Evolutionary conservation across 2,329 filamentous ascomycete species (phyloP), one percentile per base, ranked within the genome.

Genomic region (Fusarium mangiferae): DNA sequence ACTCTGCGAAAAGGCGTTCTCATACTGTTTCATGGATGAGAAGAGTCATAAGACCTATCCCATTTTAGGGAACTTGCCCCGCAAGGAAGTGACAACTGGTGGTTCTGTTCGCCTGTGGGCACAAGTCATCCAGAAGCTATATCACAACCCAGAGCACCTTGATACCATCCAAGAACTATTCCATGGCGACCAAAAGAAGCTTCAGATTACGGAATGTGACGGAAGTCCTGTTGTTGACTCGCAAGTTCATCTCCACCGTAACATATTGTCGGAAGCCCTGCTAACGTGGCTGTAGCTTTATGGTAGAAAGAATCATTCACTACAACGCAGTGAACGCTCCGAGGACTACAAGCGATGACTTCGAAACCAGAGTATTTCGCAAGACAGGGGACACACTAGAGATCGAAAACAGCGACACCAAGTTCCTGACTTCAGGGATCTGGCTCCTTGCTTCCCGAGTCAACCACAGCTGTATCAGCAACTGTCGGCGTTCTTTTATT

Each of bases 1-100:
- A 1, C 73, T 90, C 3, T 90, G 87, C 52, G 88, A 90, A 67
- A 90, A 90, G 68, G 87, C 88, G 0, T 89, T 90, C 72, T 78
- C 78, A 1, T 83, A 88, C 74, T 80, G 69, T 26, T 84, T 80
- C 48, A 72, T 67, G 7, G 62, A 61, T 39, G 77, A 13, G 14
- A 28, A 22, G 5, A 18, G 12, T 14, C 14, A 48, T 6, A 11
- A 26, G 9, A 15, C 6, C 74, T 7, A 72, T 75, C 14, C 73
- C 3, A 35, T 59, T 12, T 56, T 87, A 49, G 75, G 87, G 22
- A 84, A 87, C 62, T 6, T 78, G 7, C 74, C 81, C 5, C 82
- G 79, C 13, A 76, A 83, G 6, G 68, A 20, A 12, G 70, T 78
- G 2, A 78, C 70, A 6, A 68, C 83, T 41, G 85, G 84, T 1